These are phyloP conservation scores for Eucalyptus pauciflora DNA, from an alignment of 345 rosid genomes.

Conservation along the genomic window DNA sequence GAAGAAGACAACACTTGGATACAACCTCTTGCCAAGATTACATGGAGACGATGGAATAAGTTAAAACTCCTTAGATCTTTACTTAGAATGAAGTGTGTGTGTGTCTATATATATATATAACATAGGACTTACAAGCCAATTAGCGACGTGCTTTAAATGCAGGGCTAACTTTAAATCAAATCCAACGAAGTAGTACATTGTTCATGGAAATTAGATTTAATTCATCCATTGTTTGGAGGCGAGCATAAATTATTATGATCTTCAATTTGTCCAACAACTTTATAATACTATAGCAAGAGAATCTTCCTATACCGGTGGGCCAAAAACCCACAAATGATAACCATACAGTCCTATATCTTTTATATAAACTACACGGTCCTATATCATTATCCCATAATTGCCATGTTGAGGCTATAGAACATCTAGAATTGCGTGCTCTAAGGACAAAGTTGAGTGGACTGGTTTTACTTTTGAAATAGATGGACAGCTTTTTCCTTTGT, in stretches of 20 bases:
- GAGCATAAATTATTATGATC: not conserved
- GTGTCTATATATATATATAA: fast-evolving
- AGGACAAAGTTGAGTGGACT: not conserved
- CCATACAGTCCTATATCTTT: not conserved
- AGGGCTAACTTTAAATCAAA: not conserved
- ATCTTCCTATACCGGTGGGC: not conserved
- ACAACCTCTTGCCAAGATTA: not conserved
- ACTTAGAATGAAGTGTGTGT: not conserved
- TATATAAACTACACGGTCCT: not conserved
- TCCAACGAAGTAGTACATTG: not conserved
- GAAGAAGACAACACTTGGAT: not conserved
- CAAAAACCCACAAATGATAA: not conserved
- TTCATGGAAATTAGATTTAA: not conserved
- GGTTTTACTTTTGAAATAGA: not conserved
- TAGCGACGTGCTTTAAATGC: not conserved
- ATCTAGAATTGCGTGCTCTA: not conserved
- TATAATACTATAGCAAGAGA: not conserved
- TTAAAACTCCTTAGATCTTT: not conserved
- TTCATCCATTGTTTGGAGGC: not conserved
- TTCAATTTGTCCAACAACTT: not conserved
- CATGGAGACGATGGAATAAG: not conserved
- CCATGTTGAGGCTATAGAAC: not conserved
- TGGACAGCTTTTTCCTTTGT: not conserved
- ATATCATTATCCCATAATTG: not conserved
- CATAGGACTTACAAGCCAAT: not conserved